Evolutionary conservation across 352 stramenopile species (phyloP), one percentile per base, ranked within the genome.

Genomic region (Phytophthora pseudosyringae): DNA sequence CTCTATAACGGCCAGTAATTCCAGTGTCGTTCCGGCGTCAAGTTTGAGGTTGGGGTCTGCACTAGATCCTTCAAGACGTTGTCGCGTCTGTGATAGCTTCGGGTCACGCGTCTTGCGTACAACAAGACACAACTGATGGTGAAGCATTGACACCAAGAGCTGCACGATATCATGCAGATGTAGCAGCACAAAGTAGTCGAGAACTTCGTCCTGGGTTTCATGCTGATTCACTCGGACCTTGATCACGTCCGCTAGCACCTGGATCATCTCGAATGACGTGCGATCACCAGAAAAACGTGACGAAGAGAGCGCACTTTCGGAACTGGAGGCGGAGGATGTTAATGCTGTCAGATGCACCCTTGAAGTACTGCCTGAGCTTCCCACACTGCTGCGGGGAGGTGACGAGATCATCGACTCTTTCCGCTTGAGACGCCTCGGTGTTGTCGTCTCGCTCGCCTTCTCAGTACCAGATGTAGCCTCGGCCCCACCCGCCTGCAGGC

Each of bases 341-440:
- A 33, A 51, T 25, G 28, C 31, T 32, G 40, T 56, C 26, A 64
- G 29, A 1, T 52, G 56, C 16, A 56, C 18, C 32, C 51, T 64
- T 31, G 65, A 67, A 45, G 49, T 56, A 44, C 21, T 67, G 29
- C 29, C 41, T 1, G 28, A 13, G 29, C 32, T 54, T 28, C 21
- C 28, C 3, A n/a, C 16, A 11, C 54, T 60, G 25, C 47, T 67
- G 5, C 74, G 65, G 49, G 69, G 69, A 48, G 77, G 81, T 2
- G 83, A 87, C 9, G 79, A 81, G 28, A 90, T 88, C 81, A 90
- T 92, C 10, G 81, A 92, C 33, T 90, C 79, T 62, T 89, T 90
- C 13, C 83, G 67, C 45, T 89, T 92, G 4, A 73, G 56, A 5
- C 25, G 47, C 29, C 54, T 65, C 12, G 50, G 47, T 5, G 50